These are phyloP conservation scores for Tolypocladium album DNA, from an alignment of 2,329 filamentous ascomycete species.

Conservation along the genomic window DNA sequence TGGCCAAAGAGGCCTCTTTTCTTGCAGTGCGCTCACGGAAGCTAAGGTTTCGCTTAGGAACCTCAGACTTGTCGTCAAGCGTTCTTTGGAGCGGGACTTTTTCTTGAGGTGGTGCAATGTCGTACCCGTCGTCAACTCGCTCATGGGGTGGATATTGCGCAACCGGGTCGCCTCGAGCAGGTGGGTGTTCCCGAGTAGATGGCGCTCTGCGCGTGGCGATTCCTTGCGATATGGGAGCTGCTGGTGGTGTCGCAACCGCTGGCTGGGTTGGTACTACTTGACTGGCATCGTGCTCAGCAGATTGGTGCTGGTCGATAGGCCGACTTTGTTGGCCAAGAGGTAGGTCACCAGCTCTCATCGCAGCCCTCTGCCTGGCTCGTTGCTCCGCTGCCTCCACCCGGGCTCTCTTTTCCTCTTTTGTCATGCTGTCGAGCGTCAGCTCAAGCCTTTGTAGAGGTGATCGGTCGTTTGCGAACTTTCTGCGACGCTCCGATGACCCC, in stretches of 20 bases:
- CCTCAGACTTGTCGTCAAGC: conserved; percentile 15
- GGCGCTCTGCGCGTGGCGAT: not conserved
- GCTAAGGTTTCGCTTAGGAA: conserved; percentile 45
- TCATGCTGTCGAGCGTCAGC: conserved; percentile 81
- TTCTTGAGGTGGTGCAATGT: conserved; percentile 11
- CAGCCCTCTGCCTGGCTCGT: conserved; percentile 52
- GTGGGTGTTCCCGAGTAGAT: not conserved
- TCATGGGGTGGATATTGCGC: not conserved
- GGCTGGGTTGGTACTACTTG: not conserved
- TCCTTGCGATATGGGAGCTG: not conserved
- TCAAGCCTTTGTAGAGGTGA: conserved; percentile 93
- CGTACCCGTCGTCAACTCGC: conserved; percentile 6
- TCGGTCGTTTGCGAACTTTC: conserved; percentile 64
- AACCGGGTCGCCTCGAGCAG: not conserved
- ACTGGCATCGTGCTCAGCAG: not conserved
- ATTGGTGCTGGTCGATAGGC: conserved; percentile 12
- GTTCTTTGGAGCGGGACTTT: conserved; percentile 6
- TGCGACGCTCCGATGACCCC: conserved; percentile 32
- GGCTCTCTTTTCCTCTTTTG: conserved; percentile 89
- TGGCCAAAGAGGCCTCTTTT: conserved; percentile 27
- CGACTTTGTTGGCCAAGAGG: conserved; percentile 9
- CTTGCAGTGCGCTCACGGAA: conserved; percentile 47
- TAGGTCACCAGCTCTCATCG: conserved; percentile 21
- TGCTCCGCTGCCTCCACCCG: conserved; percentile 74
- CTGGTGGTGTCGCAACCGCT: not conserved